Conservation (phyloP, 768 basidiomycete species). For the Auricularia sp. region DNA sequence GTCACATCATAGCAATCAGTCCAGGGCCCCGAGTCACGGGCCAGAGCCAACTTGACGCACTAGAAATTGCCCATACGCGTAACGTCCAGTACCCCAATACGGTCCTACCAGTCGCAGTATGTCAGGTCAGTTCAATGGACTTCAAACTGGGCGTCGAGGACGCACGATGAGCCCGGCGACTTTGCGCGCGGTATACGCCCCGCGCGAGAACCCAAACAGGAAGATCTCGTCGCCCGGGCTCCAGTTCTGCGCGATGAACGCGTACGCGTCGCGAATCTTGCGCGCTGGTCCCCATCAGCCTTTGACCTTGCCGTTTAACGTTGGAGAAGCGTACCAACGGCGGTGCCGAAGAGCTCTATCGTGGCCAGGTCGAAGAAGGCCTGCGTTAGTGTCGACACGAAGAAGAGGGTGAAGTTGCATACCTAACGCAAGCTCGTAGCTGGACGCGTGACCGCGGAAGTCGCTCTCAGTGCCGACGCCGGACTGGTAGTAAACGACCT, state of each 20-base stretch:
- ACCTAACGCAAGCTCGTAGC: not conserved
- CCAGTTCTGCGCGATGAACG: slow-evolving; percentile 9
- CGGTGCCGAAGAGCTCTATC: not conserved
- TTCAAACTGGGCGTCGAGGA: not conserved
- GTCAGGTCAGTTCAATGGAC: no score
- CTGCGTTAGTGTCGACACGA: not conserved
- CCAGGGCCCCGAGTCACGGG: no score
- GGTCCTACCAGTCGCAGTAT: not conserved
- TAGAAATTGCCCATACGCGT: slow-evolving; percentile 9
- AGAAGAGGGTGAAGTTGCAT: not conserved
- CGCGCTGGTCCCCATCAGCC: not conserved
- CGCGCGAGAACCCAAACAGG: slow-evolving; percentile 13
- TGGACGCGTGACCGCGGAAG: not conserved
- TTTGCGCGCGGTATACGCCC: slow-evolving; percentile 12
- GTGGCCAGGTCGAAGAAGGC: no score
- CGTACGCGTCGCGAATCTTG: slow-evolving; percentile 10
- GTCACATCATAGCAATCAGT: no score
- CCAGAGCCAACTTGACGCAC: not conserved
- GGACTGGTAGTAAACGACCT: slow-evolving; percentile 4
- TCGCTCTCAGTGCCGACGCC: slow-evolving; percentile 2
- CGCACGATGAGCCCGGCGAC: slow-evolving; percentile 8
- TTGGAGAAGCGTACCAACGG: not conserved
- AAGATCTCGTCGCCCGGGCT: slow-evolving; percentile 3
- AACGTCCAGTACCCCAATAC: slow-evolving; percentile 9
- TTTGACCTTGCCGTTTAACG: not conserved